These are phyloP conservation scores for Tolypocladium guangdongense DNA, from an alignment of 2,329 filamentous ascomycete genomes.

Conservation along the genomic window DNA sequence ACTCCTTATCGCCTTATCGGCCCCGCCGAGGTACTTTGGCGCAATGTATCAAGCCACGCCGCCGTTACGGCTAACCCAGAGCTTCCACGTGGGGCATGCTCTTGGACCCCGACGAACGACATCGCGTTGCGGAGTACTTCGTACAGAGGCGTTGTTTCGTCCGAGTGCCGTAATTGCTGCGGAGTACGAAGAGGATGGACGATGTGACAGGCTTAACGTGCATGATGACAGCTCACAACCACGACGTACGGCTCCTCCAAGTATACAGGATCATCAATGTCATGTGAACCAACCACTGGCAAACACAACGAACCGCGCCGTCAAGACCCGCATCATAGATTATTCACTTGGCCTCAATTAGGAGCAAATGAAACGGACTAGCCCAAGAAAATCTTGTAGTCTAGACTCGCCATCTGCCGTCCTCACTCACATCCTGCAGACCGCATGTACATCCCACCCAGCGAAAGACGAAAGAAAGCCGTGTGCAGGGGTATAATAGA, in stretches of 20 bases:
- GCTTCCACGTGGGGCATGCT: neutral
- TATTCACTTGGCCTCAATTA: neutral
- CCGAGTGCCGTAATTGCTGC: neutral
- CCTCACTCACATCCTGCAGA: neutral
- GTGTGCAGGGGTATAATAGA: neutral
- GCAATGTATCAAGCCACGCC: neutral
- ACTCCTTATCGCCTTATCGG: slow-evolving; percentile 1
- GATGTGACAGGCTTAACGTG: neutral
- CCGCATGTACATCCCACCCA: neutral
- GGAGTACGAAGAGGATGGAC: neutral
- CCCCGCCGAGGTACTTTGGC: neutral
- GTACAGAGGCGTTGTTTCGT: neutral
- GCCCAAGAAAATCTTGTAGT: neutral
- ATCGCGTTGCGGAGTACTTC: neutral
- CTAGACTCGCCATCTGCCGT: neutral
- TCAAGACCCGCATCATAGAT: too few relatives aligned
- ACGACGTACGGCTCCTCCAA: too few relatives aligned
- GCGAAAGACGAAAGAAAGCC: neutral
- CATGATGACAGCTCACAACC: too few relatives aligned
- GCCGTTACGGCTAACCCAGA: neutral
- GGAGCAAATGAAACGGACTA: neutral
- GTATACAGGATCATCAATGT: too few relatives aligned
- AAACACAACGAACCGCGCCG: too few relatives aligned
- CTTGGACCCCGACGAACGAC: neutral
- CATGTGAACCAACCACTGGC: too few relatives aligned